Percentiles rank a stretch among this genome's conserved stretches.
These are phyloP conservation scores for Pseudogymnoascus sp. DNA, from an alignment of 2,329 filamentous ascomycete species.

Conservation along the genomic window DNA sequence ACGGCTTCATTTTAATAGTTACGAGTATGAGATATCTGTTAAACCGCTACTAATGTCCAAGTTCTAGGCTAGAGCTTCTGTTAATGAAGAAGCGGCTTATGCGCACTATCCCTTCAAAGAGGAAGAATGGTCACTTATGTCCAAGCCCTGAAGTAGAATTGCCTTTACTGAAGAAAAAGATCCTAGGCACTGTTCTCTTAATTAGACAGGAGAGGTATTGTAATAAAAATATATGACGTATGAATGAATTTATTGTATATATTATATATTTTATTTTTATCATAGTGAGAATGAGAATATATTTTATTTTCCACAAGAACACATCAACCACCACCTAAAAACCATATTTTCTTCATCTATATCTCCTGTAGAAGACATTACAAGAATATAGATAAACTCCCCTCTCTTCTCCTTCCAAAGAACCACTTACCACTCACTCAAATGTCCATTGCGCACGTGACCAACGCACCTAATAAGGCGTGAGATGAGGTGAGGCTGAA, in stretches of 20 bases:
- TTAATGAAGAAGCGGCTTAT: too few species aligned
- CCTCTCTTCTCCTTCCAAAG: background rate
- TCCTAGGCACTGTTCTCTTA: too few species aligned
- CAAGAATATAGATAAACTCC: background rate
- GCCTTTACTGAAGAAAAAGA: too few species aligned
- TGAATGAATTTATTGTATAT: background rate
- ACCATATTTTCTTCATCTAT: background rate
- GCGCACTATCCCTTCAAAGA: too few species aligned
- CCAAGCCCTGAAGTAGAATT: too few species aligned
- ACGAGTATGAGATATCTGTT: too few species aligned
- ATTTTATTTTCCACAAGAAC: background rate
- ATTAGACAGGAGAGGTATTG: background rate
- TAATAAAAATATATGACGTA: background rate
- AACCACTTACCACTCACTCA: background rate
- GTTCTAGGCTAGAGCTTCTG: too few species aligned
- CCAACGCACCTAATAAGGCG: background rate
- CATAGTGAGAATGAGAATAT: background rate
- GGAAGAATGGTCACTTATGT: too few species aligned
- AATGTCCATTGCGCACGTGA: background rate
- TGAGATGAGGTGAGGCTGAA: slow-evolving; percentile 8
- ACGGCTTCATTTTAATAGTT: too few species aligned
- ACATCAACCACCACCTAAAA: background rate
- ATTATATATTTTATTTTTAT: background rate
- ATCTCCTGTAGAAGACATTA: background rate
- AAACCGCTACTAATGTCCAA: too few species aligned